These are phyloP conservation scores for Naganishia friedmannii DNA, from an alignment of 768 basidiomycete species.

Conservation along the genomic window DNA sequence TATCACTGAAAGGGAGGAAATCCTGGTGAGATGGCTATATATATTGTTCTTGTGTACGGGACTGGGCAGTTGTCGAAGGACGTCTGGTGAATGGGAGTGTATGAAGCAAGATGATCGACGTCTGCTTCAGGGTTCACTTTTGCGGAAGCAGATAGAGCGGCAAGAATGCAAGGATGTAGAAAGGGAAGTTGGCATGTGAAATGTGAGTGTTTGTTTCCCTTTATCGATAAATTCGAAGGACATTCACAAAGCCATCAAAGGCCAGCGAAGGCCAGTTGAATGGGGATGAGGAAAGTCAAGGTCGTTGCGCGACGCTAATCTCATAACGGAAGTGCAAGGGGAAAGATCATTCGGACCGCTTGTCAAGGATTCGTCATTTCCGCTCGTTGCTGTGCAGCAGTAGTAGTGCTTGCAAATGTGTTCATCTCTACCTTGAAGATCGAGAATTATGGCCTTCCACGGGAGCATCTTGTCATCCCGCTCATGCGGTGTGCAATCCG, in stretches of 20 bases:
- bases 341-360: too few species aligned
- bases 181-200: background rate
- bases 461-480: too few species aligned
- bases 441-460: too few species aligned
- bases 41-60: background rate
- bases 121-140: background rate
- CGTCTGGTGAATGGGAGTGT: slow-evolving; percentile 3
- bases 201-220: background rate
- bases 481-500: background rate
- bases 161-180: background rate
- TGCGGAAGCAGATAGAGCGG: slow-evolving; percentile 11
- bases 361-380: too few species aligned
- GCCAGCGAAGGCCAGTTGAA: background rate
- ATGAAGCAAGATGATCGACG: slow-evolving; percentile 8
- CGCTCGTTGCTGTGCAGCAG: too few species aligned
- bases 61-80: background rate
- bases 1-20: background rate
- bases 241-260: background rate
- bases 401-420: too few species aligned
- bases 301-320: too few species aligned
- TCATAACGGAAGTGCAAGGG: too few species aligned
- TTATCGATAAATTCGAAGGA: slow-evolving; percentile 2
- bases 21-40: slow-evolving; percentile 3
- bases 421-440: too few species aligned
- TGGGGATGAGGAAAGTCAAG: too few species aligned